Base-by-base conservation (phyloP, 805 yeast genomes). In the Nakazawaea anatomiae region DNA sequence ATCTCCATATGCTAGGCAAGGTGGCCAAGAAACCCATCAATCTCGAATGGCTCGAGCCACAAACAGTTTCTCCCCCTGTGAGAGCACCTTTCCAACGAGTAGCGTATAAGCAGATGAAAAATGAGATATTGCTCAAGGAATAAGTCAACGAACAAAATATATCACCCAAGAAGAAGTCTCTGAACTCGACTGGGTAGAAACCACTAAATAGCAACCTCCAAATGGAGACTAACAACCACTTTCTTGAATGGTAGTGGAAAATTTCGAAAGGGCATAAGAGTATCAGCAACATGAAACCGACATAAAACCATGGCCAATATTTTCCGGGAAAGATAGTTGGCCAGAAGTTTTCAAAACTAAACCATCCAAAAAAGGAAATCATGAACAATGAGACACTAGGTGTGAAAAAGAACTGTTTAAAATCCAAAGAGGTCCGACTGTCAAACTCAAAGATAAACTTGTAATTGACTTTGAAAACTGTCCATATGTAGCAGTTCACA, bases 121-220 rank as follows among this genome's bases (percentile, higher is more conserved):
- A 80, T 1, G 95, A 86, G 42, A 88, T 68, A 57, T 91, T 92
- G 5, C 96, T 87, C 71, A 89, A 72, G 0, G 97, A 78, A 67
- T 94, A 94, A 1, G 96, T 87, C 60, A 94, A 72, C 31, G 96
- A 87, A 66, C 96, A 87, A 47, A 92, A 72, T 32, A 94, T 83
- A 66, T 94, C 99, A 25, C 98, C 99, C 44, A 92, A 55, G 64
- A 89, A 89, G 73, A 94, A 92, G 67, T 94, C 99, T 51, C 91
- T 76, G 63, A 94, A 94, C 68, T 92, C 98, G 49, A 94, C 97
- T 0, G 98, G 97, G 60, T 85, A 94, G 41, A 90, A 72, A 0
- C 98, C 98, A 1, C 96, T 86, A 8, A 87, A 72, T 0, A 85
- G 34, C 46, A 94, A 69, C 60, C 99, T 74, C 75, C 91, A 79